Conservation (phyloP, 2,329 filamentous ascomycete genomes). For the Ophiocordyceps australis region DNA sequence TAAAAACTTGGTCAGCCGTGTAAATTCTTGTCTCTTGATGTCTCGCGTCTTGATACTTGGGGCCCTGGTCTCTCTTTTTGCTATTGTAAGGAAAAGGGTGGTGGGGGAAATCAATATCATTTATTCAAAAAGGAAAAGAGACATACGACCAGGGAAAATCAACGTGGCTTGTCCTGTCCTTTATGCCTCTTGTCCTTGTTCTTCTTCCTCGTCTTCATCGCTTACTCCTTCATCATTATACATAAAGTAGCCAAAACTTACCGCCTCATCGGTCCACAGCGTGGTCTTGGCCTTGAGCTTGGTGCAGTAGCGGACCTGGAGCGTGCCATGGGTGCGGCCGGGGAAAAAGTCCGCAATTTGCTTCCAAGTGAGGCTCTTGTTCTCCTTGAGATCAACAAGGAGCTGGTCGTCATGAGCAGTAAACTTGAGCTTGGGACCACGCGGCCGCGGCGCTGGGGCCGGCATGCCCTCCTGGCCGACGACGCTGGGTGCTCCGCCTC, state of each 20-base stretch:
- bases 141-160: no score
- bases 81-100: no score
- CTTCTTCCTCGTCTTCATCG: no score
- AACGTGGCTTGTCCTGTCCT: no score
- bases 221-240: no score
- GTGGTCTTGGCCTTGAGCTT: conserved; percentile 90
- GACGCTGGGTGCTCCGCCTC: conserved; percentile 56
- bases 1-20: no score
- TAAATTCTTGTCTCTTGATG: neutral
- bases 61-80: no score
- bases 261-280: conserved; percentile 83
- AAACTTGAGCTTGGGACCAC: conserved; percentile 84
- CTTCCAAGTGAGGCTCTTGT: conserved; percentile 90
- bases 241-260: no score
- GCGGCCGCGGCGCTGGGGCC: conserved; percentile 57
- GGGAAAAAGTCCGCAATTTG: conserved; percentile 96
- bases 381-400: conserved; percentile 80
- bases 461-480: conserved; percentile 84
- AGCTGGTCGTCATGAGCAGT: conserved; percentile 81
- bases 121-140: no score
- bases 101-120: no score
- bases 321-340: conserved; percentile 70
- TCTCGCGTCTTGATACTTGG: neutral
- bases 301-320: conserved; percentile 89
- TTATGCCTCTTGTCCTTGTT: conserved; percentile 68